Base-by-base conservation (phyloP, 2,329 filamentous ascomycete species). In the Zymoseptoria crescenta region DNA sequence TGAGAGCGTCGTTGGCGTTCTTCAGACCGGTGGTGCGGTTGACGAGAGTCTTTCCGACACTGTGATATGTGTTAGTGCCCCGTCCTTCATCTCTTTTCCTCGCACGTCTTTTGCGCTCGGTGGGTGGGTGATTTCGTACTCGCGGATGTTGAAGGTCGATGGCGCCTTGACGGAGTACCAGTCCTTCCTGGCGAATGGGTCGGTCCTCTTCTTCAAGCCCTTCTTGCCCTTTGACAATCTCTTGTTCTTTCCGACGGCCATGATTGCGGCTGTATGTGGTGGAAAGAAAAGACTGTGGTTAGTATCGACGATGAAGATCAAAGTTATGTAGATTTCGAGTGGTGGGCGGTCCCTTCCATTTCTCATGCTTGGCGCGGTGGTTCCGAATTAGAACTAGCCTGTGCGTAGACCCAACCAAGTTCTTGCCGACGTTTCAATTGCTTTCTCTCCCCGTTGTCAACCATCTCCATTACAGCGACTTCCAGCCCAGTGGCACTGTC, bases 171-270 rank as follows among this genome's bases (percentile, higher is more conserved):
- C 87, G 75, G 88, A 89, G 83, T 92, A 99, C 90, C 95, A 97
- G 80, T 97, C 94, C 86, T 99, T 99, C 78, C 93, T 64, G 75
- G 92, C 86, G 85, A 97, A 97, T 75, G 94, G 93, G 80, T 99
- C 94, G 75, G 92, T 93, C 83, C 93, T 93, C 93, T 99, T 97
- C 91, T 97, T 97, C 79, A 97, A 85, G 80, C 94, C 93, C 87
- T 99, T 99, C 91, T 97, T 99, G 83, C 94, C 94, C 87, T 99
- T 99, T 70, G 94, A 97, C 84, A 99, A 87, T 86, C 94, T 91
- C 91, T 99, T 99, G 88, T 99, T 99, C 90, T 91, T 91, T 83
- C 87, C 87, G 80, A 91, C 87, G 84, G 87, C 87, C 87, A 91
- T 74, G 69, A 65, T 74, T 68, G 68, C 69, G 62, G 60, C 56